Percentiles rank a stretch among this genome's conserved stretches.
These are phyloP conservation scores for Colletotrichum cuscutae DNA, from an alignment of 2,329 filamentous ascomycete genomes.

Conservation along the genomic window DNA sequence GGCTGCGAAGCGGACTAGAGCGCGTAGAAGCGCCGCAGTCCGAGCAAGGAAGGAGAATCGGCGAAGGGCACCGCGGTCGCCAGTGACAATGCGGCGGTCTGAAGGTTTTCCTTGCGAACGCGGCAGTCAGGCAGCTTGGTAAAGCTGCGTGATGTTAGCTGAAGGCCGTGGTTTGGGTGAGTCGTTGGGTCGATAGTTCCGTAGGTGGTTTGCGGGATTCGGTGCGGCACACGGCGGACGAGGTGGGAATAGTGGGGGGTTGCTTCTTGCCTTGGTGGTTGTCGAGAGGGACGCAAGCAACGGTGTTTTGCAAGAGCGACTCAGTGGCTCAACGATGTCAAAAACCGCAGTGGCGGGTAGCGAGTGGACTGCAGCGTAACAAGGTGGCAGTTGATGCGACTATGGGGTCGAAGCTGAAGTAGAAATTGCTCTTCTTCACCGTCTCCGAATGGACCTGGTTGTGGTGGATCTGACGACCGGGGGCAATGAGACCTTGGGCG, in stretches of 20 bases:
- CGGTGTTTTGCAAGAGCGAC: not conserved
- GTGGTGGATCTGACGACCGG: constrained; percentile 3
- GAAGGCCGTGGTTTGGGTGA: not conserved
- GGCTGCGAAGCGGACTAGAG: constrained; percentile 42
- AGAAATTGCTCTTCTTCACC: constrained; percentile 11
- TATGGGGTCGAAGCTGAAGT: not conserved
- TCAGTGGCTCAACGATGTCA: not conserved
- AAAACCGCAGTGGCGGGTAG: not conserved
- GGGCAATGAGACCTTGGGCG: constrained; percentile 20
- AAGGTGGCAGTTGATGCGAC: not conserved
- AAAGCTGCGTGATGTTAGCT: not conserved
- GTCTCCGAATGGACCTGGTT: not conserved
- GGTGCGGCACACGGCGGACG: not conserved
- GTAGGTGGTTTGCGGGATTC: not conserved
- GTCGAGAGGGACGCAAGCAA: not conserved
- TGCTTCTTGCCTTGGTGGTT: not conserved
- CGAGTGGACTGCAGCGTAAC: not conserved
- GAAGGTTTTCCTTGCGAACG: not conserved
- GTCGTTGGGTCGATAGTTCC: not conserved
- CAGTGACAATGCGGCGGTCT: not conserved
- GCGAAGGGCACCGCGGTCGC: not conserved
- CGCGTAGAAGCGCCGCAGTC: not conserved
- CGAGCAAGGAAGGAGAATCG: not conserved
- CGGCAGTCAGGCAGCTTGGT: not conserved
- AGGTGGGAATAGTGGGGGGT: constrained; percentile 1